Base-by-base conservation (phyloP, 1,284 basidiomycete genomes). In the Irpex lacteus region DNA sequence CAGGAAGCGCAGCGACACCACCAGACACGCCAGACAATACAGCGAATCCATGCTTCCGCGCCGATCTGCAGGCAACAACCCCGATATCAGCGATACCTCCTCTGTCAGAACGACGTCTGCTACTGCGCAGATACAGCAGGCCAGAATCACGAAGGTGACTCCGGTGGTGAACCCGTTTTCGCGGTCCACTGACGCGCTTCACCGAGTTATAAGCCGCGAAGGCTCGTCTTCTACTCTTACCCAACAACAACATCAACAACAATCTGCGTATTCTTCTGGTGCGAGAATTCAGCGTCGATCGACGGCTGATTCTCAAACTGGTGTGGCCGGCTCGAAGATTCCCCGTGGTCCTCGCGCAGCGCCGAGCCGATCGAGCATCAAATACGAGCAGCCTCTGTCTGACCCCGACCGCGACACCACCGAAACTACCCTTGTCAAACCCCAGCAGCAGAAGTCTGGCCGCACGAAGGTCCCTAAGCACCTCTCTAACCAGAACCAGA, bases 341-440 rank as follows among this genome's bases (percentile, higher is more conserved):
- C 72, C 71, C 13, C 69, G 70, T 26, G 72, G 72, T 0, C 72
- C 72, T 5, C 70, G 72, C 6, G 70, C 72, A 0, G 66, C 63
- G 8, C 69, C 71, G 11, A 56, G 54, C 18, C 32, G 54, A 32
- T 5, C 40, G 52, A 38, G 66, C 53, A 36, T 50, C 65, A 56
- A 26, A 13, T 9, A 32, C 58, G 13, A 40, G 47, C 44, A 55
- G 61, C 38, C 53, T 32, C 11, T 56, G 4, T 4, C 47, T 13
- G n/a, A 15, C 13, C 49, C 32, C 57, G 57, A 59, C n/a, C 11
- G n/a, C 13, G 40, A 47, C 11, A 6, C 4, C n/a, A 36, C 9
- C 44, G 47, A 8, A 37, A 11, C 57, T 40, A n/a, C n/a, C 54
- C 5, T 19, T 11, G 32, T 38, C 34, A 54, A 38, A 1, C n/a